phyloP scores from a whole-genome alignment of 192 early-diverging fungal genomes.

The Dissophora ornata region DNA sequence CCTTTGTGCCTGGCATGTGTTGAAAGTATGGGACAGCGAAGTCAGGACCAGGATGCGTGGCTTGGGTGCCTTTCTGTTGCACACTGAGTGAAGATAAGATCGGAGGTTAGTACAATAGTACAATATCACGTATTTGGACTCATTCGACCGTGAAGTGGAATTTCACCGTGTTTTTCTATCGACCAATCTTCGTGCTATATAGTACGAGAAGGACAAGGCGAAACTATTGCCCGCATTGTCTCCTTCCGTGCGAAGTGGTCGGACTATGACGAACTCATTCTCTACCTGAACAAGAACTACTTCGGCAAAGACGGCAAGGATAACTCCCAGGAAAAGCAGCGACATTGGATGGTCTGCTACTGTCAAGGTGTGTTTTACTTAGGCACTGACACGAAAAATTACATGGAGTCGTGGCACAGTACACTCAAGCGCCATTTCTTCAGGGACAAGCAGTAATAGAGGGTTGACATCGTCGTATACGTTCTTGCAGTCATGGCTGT shows the following conservation, averaged over 20 bases:
- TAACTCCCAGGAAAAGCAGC: not conserved
- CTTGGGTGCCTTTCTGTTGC: not conserved
- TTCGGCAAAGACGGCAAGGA: not conserved
- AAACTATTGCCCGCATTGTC: not conserved
- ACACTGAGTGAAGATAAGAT: not conserved
- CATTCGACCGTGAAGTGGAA: not conserved
- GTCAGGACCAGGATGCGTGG: not conserved
- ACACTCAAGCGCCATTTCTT: not conserved
- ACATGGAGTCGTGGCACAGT: not conserved
- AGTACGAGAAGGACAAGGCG: not conserved
- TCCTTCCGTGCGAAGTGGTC: not conserved
- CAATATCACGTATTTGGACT: not conserved
- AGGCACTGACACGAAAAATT: conserved; percentile 4
- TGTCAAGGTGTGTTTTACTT: not conserved
- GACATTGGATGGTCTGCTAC: conserved; percentile 10
- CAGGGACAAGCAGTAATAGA: not conserved
- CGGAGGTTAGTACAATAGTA: not conserved
- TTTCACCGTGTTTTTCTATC: too few species aligned
- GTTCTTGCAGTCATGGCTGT: not conserved
- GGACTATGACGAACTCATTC: not conserved
- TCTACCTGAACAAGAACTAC: not conserved
- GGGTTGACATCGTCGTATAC: not conserved
- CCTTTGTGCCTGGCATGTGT: conserved; percentile 21
- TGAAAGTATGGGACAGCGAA: conserved; percentile 14
- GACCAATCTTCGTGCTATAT: not conserved